Evolutionary conservation across 2,329 filamentous ascomycete genomes (phyloP).

Genomic region (Sporothrix curviconia): DNA sequence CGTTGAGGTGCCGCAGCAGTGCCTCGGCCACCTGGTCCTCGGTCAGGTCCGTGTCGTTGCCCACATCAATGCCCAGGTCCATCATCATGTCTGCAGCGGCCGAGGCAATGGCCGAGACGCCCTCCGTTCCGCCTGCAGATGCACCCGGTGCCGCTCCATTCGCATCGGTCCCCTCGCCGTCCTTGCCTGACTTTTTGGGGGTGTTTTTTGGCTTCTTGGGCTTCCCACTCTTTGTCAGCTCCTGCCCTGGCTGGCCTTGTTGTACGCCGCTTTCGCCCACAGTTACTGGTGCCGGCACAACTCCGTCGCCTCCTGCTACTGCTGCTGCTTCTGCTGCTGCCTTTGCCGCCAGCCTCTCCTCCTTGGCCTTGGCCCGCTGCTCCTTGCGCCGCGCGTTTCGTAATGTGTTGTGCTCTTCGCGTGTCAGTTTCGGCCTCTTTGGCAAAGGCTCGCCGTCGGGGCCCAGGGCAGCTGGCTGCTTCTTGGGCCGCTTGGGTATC

Average conservation of each 20-base stretch:
- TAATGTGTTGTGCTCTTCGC: neutral
- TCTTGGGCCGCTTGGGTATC: conserved; percentile 11
- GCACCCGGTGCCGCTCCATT: neutral
- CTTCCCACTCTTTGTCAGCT: neutral
- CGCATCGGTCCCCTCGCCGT: neutral
- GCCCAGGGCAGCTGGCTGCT: neutral
- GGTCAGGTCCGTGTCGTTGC: neutral
- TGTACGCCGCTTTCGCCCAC: too few relatives aligned
- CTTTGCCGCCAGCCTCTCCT: neutral
- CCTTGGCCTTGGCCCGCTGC: too few relatives aligned
- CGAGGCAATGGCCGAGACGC: neutral
- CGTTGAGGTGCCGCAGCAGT: conserved; percentile 12
- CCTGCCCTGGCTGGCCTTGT: neutral
- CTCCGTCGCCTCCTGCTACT: neutral
- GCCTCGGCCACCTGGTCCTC: conserved; percentile 11
- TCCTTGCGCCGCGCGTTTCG: too few relatives aligned
- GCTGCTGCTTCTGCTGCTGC: neutral
- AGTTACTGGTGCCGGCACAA: too few relatives aligned
- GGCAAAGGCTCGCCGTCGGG: too few relatives aligned
- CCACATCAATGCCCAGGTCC: conserved; percentile 6
- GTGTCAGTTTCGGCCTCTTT: conserved; percentile 5
- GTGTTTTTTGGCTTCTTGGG: conserved; percentile 4
- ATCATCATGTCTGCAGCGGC: neutral
- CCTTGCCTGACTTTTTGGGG: neutral
- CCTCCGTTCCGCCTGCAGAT: neutral